Evolutionary conservation across 345 rosid genomes (phyloP).

Genomic region (Euclidium syriacum): DNA sequence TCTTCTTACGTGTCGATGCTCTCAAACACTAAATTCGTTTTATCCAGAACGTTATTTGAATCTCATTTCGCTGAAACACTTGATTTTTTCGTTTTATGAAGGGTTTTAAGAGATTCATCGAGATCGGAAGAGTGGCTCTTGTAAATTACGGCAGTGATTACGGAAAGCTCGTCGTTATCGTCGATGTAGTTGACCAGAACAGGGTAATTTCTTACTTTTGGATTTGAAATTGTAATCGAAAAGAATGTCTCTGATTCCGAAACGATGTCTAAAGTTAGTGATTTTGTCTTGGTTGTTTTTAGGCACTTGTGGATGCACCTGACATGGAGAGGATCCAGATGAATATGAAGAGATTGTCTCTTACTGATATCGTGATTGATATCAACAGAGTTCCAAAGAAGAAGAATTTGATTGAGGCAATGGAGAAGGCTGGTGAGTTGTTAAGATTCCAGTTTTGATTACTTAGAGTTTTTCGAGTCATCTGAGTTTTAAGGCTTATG

Average conservation of each 20-base stretch:
- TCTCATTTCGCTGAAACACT: no score
- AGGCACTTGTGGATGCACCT: constrained; percentile 87
- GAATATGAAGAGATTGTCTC: constrained; percentile 73
- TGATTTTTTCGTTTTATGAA: constrained; percentile 9
- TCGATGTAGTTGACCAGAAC: constrained; percentile 87
- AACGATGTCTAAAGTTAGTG: no score
- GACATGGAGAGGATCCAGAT: constrained; percentile 82
- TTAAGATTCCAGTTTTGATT: no score
- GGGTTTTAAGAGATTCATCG: constrained; percentile 90
- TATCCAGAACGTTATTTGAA: no score
- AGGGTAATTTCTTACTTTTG: constrained; percentile 35
- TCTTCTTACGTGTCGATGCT: no score
- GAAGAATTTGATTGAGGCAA: constrained; percentile 66
- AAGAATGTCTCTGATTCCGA: not conserved
- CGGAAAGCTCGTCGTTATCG: constrained; percentile 82
- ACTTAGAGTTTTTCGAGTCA: not conserved
- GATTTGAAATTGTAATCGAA: not conserved
- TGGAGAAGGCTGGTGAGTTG: constrained; percentile 76
- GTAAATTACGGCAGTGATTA: constrained; percentile 86
- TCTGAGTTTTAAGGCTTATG: not conserved
- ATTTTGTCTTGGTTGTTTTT: no score
- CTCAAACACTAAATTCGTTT: no score
- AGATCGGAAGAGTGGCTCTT: constrained; percentile 87
- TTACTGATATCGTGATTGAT: constrained; percentile 70
- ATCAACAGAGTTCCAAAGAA: constrained; percentile 75